Evolutionary conservation across 75 land plant species (phyloP), one percentile per base, ranked within the genome.

Genomic region (Sequoia sempervirens): DNA sequence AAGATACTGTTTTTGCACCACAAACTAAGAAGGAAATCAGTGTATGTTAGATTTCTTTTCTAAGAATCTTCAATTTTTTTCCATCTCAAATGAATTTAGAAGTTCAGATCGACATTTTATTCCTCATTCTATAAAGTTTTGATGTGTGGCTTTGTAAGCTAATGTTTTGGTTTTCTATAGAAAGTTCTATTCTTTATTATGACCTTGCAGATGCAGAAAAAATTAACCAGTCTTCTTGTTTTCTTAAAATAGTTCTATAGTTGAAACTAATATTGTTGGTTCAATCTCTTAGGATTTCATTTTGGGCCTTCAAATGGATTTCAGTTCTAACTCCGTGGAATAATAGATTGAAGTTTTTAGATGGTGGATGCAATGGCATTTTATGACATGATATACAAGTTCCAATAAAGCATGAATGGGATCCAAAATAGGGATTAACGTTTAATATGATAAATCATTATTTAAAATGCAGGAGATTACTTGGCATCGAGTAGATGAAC

Each of bases 21-120:
- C 95, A 81, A 28, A 98, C 99, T 15, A 98, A 98, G 84, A 98
- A 98, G 84, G 99, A 98, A 86, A 96, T 98, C 32, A 96, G 99
- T 89, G 99, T 95, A 93, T 75, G 95, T 83, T 66, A 36, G 47
- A 81, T 40, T 40, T 20, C 28, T 73, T 75, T 54, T 56, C 26
- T 26, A 12, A 2, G 36, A 15, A 34, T 13, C 15, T 52, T 81
- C 13, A 32, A 15, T 5, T 23, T 13, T 20, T 43, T 58, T 38
- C 14, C 68, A 56, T 34, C 37, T 11, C n/a, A 32, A 32, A 34
- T 53, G 52, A 50, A 56, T 30, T 81, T 47, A 56, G 18, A 58
- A 8, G 26, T 81, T 47, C 34, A 47, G 43, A 61, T 17, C 6
- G 8, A 23, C 69, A 53, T 81, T 81, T 81, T 47, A 14, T n/a